Base-by-base conservation (phyloP, 2,329 filamentous ascomycete species). In the Fusarium sp. region DNA sequence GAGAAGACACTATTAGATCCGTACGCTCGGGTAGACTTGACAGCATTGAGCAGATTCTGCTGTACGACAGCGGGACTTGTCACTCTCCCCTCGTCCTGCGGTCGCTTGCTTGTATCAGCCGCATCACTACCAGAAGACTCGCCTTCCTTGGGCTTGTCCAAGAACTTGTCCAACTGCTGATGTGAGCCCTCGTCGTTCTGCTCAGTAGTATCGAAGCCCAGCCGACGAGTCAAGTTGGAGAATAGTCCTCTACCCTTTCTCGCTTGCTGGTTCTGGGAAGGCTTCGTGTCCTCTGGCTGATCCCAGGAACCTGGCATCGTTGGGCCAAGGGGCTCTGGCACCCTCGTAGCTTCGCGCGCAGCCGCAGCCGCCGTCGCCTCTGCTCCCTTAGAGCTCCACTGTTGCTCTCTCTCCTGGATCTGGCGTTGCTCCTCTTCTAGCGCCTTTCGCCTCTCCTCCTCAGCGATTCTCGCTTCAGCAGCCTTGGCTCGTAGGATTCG, bases 401-500 rank as follows among this genome's bases (percentile, higher is more conserved):
- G 82, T 71, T 85, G 81, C 70, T 90, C 85, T 2, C 82, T 83
- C 73, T 90, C 88, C 78, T 90, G 88, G 25, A 95, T 90, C 36
- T 88, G 88, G 79, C 90, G 89, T 74, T 92, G 90, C 79, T 97
- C 94, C 57, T 91, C 90, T 71, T 94, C 93, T 7, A 95, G 82
- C 38, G 93, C 91, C 78, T 92, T 92, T 78, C 93, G 91, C 58
- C 94, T 90, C 80, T 95, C 91, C 77, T 94, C 93, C 79, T 98
- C 95, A 0, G 95, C 95, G 74, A 98, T 91, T 62, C 94, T 91
- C 7, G 94, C 94, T 82, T 98, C 95, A 3, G 94, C 94, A 22
- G 93, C 95, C 84, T 97, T 97, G 63, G 93, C 93, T 40, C 94
- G 91, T 25, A 99, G 87, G 71, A 99, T 98, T 59, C 97, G 93